Evolutionary conservation across 495 filamentous ascomycete species (phyloP), one percentile per base, ranked within the genome.

Genomic region (Pyrenula aspistea): DNA sequence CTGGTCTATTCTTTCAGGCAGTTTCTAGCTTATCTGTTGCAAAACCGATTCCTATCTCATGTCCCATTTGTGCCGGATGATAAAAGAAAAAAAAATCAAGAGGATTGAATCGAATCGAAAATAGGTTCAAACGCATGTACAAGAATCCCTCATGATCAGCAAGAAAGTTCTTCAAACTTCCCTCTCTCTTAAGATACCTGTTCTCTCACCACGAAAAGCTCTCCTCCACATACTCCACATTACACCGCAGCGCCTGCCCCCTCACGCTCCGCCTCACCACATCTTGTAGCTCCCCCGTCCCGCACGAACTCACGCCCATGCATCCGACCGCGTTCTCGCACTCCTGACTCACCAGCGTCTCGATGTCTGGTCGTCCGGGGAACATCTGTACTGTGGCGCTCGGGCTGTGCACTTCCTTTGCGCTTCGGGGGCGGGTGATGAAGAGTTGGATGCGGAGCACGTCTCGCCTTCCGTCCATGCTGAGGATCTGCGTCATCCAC

Each of bases 151-250:
- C n/a, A n/a, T n/a, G n/a, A n/a, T n/a, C n/a, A n/a, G n/a, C n/a
- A n/a, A n/a, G n/a, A n/a, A n/a, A n/a, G n/a, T n/a, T n/a, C n/a
- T n/a, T n/a, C n/a, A n/a, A n/a, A n/a, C n/a, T n/a, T n/a, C n/a
- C n/a, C n/a, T n/a, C n/a, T n/a, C n/a, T n/a, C n/a, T n/a, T n/a
- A n/a, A n/a, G n/a, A n/a, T n/a, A n/a, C n/a, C n/a, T n/a, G n/a
- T n/a, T n/a, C n/a, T n/a, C n/a, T n/a, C 66, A 96, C 91, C 91
- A 96, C 1, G 87, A 86, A 70, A 96, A 96, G 55, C 81, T 83
- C 70, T 97, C 90, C 70, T 96, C 89, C 36, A 89, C 73, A 61
- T 91, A 91, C 63, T 94, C 88, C 20, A 96, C 74, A 55, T 83
- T 83, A 36, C 77, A 75, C 49, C 64, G 56, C 50, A 76, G 74